Conservation (phyloP, 805 yeast species). For the Zygosaccharomyces siamensis region DNA sequence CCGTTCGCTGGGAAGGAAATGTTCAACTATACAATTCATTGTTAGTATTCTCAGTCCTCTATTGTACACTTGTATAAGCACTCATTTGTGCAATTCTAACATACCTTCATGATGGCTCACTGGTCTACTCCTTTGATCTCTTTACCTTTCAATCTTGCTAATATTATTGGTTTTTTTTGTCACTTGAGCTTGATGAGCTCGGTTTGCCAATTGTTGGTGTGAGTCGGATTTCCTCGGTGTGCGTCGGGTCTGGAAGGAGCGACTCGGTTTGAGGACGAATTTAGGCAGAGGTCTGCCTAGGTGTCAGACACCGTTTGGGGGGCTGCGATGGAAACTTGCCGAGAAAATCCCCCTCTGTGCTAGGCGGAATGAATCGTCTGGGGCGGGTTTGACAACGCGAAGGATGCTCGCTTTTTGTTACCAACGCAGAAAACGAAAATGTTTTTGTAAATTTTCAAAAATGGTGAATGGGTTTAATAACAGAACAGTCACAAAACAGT, state of each 20-base stretch:
- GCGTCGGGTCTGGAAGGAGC: conserved; percentile 1
- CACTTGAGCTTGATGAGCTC: conserved; percentile 1
- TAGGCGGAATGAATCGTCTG: not conserved
- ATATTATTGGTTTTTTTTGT: not conserved
- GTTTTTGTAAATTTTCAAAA: not conserved
- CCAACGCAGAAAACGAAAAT: not conserved
- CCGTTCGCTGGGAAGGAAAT: conserved; percentile 99
- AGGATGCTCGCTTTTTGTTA: not conserved
- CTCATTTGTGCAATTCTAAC: conserved; percentile 13
- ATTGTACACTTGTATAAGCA: not conserved
- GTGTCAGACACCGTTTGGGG: not conserved
- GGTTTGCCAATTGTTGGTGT: not conserved
- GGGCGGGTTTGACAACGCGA: not conserved
- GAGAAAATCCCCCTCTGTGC: not conserved
- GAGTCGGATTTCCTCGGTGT: not conserved
- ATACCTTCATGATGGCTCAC: conserved; percentile 41
- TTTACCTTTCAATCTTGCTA: conserved; percentile 2
- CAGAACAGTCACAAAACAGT: not conserved
- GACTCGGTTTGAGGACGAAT: not conserved
- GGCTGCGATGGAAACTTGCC: not conserved
- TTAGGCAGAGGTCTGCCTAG: not conserved
- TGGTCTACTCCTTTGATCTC: conserved; percentile 22
- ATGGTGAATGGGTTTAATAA: not conserved
- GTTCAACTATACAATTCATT: conserved; percentile 63
- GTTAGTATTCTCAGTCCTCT: conserved; percentile 18